These are phyloP conservation scores for Phytophthora fragariaefolia DNA, from an alignment of 352 stramenopile genomes.

Conservation along the genomic window DNA sequence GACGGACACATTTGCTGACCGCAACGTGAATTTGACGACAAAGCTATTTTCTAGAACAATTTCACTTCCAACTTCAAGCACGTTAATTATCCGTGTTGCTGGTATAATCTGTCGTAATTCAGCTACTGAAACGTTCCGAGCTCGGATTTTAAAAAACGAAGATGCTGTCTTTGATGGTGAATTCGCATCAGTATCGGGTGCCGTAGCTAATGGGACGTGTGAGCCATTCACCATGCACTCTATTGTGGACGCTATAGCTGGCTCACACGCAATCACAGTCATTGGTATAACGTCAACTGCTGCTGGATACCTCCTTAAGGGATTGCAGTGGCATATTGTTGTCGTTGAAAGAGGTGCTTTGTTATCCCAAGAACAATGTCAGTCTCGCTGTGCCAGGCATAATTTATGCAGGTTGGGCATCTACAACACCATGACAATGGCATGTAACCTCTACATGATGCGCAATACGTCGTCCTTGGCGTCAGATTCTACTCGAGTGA, in stretches of 20 bases:
- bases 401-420: slow-evolving; percentile 54
- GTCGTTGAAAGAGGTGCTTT: slow-evolving; percentile 47
- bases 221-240: slow-evolving; percentile 59
- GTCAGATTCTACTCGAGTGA: slow-evolving; percentile 32
- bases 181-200: slow-evolving; percentile 43
- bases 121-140: slow-evolving; percentile 46
- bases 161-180: slow-evolving; percentile 46
- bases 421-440: slow-evolving; percentile 36
- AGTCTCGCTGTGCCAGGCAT: slow-evolving; percentile 46
- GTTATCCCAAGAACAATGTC: slow-evolving; percentile 43
- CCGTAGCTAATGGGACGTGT: slow-evolving; percentile 33
- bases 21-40: slow-evolving; percentile 10
- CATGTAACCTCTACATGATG: slow-evolving; percentile 60
- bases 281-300: slow-evolving; percentile 46
- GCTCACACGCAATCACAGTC: slow-evolving; percentile 40
- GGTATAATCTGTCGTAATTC: slow-evolving; percentile 56
- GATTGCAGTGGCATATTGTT: slow-evolving; percentile 44
- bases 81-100: slow-evolving; percentile 48
- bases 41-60: slow-evolving; percentile 45
- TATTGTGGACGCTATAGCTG: slow-evolving; percentile 38
- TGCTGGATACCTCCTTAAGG: slow-evolving; percentile 48
- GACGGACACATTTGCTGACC: slow-evolving; percentile 33
- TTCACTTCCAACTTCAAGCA: slow-evolving; percentile 37
- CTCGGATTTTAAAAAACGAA: slow-evolving; percentile 37
- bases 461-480: slow-evolving; percentile 28